Percentiles rank a stretch among this genome's conserved stretches.
These are phyloP conservation scores for Quercus robur DNA, from an alignment of 306 rosid genomes.

Conservation along the genomic window DNA sequence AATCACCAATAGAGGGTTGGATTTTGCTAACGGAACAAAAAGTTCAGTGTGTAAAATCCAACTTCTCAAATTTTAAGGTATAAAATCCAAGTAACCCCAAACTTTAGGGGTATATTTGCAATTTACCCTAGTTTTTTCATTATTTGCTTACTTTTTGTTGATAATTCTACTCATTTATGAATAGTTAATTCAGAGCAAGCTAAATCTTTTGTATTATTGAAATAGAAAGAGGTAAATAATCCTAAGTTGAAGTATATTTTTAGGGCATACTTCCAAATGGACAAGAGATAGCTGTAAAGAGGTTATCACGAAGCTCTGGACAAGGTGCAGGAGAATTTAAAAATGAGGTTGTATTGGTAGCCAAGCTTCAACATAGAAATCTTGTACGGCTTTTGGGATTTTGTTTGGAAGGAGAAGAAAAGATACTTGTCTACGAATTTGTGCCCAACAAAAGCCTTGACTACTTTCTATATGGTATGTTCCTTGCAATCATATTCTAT, in stretches of 20 bases:
- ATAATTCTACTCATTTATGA: background rate
- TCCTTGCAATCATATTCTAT: too few species aligned
- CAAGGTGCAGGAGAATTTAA: slow-evolving; percentile 37
- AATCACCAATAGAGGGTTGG: too few species aligned
- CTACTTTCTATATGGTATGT: slow-evolving; percentile 13
- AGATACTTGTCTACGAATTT: slow-evolving; percentile 37
- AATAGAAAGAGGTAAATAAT: background rate
- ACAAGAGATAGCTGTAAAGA: slow-evolving; percentile 31
- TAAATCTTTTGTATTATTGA: too few species aligned
- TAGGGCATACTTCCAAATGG: slow-evolving; percentile 33
- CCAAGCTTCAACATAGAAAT: slow-evolving; percentile 31
- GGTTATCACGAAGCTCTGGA: slow-evolving; percentile 26
- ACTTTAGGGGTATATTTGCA: too few species aligned
- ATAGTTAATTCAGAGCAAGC: too few species aligned
- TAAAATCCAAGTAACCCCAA: too few species aligned
- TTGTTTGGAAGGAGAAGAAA: slow-evolving; percentile 35
- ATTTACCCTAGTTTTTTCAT: background rate
- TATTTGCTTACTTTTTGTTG: background rate
- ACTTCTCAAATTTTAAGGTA: too few species aligned
- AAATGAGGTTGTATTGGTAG: slow-evolving; percentile 35
- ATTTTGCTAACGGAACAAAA: too few species aligned
- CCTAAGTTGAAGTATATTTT: background rate
- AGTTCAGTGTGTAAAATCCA: too few species aligned
- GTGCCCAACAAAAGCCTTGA: slow-evolving; percentile 39
- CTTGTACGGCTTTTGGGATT: slow-evolving; percentile 14